Base-by-base conservation (phyloP, 1,284 basidiomycete species). In the Tilletia caries region DNA sequence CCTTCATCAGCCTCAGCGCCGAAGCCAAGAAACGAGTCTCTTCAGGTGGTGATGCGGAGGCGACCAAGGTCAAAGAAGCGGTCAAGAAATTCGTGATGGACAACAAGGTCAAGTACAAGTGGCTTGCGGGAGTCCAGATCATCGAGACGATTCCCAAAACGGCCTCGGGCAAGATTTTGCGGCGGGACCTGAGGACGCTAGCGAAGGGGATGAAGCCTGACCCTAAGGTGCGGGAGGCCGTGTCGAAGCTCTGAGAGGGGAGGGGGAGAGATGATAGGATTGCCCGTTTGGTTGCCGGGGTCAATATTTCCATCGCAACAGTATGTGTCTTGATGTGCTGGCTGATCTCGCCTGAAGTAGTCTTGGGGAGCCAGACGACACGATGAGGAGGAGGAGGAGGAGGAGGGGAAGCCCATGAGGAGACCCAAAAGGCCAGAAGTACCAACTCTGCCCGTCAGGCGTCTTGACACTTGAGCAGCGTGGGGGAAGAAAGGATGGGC, bases 1-100 rank as follows among this genome's bases (percentile, higher is more conserved):
- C 90, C 0, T 92, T 88, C 76, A 85, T 92, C n/a, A 88, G 89
- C 1, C 86, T 88, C 10, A 85, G 85, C 66, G 80, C 85, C 2
- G 81, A 84, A 4, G 86, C 87, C 0, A 80, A 82, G 25, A 82
- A 83, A 66, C 85, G 86, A 20, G 82, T 86, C 84, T 2, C 83
- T 84, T n/a, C 81, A 80, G 71, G 81, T 87, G 46, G 89, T 10
- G 44, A 70, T 8, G 64, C 73, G 20, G 73, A 76, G 44, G 72
- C 64, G 66, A 32, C 27, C 29, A 65, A 66, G 44, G 64, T 50
- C 58, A 64, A 58, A 60, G 43, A 58, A 20, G 48, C 67, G 23
- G 68, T 75, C 34, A 68, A 76, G 64, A 69, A 91, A 89, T 87
- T 89, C 75, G 90, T 93, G 27, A 85, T 88, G 4, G 67, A 65